These are phyloP conservation scores for Cajanus cajan DNA, from an alignment of 306 rosid species.

Conservation along the genomic window DNA sequence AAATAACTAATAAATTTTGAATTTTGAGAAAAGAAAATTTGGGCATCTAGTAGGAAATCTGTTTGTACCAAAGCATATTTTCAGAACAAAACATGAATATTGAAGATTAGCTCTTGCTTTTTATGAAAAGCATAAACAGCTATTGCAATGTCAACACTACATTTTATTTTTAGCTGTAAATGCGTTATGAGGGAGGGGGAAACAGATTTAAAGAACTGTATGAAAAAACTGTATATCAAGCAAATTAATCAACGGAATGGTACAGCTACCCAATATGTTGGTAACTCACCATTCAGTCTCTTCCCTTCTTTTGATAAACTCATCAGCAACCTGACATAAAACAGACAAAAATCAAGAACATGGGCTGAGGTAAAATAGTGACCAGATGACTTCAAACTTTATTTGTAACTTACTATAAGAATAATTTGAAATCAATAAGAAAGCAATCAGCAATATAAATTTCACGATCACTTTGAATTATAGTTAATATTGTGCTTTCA, in stretches of 20 bases:
- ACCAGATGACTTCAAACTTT: conserved; percentile 6
- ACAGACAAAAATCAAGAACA: conserved; percentile 26
- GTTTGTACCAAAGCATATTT: not conserved
- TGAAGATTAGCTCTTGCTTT: not conserved
- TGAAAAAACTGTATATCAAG: not conserved
- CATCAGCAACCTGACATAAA: conserved; percentile 78
- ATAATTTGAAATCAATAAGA: not conserved
- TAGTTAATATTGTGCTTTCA: not conserved
- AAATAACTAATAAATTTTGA: not conserved
- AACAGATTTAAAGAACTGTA: not conserved
- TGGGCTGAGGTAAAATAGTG: not conserved
- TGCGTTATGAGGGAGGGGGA: not conserved
- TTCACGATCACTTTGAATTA: not conserved
- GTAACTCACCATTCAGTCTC: conserved; percentile 89
- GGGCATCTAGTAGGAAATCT: not conserved
- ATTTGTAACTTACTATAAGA: not conserved
- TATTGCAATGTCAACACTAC: not conserved
- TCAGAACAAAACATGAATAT: not conserved
- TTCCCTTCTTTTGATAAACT: conserved; percentile 80
- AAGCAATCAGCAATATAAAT: conserved; percentile 20
- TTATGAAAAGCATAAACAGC: not conserved
- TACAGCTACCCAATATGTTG: not conserved
- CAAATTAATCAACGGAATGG: conserved; percentile 21
- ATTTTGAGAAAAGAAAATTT: not conserved
- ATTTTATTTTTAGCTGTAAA: not conserved